phyloP scores from a whole-genome alignment of 2,329 filamentous ascomycete genomes.

The Aspergillus cejpii region DNA sequence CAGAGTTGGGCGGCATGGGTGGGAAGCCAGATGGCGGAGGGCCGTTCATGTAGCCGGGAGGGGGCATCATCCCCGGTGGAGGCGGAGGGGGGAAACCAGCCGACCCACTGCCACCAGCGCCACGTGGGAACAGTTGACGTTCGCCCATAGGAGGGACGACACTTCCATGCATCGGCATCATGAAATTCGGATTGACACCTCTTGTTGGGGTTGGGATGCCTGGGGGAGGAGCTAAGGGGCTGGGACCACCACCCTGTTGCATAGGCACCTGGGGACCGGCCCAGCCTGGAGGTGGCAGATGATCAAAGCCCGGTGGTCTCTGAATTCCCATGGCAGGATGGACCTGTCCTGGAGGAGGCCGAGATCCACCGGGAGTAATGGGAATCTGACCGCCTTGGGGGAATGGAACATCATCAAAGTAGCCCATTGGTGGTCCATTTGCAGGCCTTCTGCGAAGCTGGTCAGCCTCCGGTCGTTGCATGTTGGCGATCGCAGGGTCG shows the following conservation, averaged over 20 bases:
- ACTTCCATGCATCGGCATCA: constrained; percentile 33
- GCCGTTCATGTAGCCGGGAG: constrained; percentile 41
- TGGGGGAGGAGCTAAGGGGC: constrained; percentile 34
- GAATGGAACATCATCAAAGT: constrained; percentile 39
- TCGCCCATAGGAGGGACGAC: constrained; percentile 33
- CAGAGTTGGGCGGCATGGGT: constrained; percentile 35
- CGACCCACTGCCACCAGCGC: constrained; percentile 23
- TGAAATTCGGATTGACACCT: constrained; percentile 35
- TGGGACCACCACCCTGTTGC: constrained; percentile 31
- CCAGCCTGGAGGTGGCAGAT: constrained; percentile 39
- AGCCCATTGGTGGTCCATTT: constrained; percentile 36
- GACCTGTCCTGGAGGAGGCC: constrained; percentile 28
- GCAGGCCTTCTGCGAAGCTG: constrained; percentile 34
- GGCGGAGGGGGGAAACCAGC: constrained; percentile 32
- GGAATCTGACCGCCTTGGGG: constrained; percentile 31
- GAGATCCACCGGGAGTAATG: constrained; percentile 31
- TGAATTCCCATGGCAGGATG: constrained; percentile 38
- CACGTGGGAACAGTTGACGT: constrained; percentile 35
- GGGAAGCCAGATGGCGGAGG: constrained; percentile 37
- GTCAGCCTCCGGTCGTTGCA: constrained; percentile 35
- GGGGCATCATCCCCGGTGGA: constrained; percentile 42
- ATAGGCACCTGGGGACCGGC: constrained; percentile 30
- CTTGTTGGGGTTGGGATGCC: constrained; percentile 35
- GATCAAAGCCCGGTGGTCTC: constrained; percentile 42
- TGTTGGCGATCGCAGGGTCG: constrained; percentile 40